Base-by-base conservation (phyloP, 2,329 filamentous ascomycete species). In the Aspergillus phoenicis region DNA sequence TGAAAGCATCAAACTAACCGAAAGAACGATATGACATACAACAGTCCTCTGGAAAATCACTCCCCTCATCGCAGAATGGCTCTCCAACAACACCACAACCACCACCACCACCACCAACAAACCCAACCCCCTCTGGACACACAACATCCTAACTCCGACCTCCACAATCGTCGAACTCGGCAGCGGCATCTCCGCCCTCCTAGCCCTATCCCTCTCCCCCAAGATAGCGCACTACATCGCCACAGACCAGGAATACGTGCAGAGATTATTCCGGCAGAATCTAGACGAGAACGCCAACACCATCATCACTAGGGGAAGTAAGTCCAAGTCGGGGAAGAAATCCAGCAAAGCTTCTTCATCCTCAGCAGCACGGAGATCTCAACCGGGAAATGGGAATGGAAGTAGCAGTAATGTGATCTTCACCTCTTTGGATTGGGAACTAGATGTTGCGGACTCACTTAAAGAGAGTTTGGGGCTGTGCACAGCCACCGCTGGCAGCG, bases 11-110 rank as follows among this genome's bases (percentile, higher is more conserved):
- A 20, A 20, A 20, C 20, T 20, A 20, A 20, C 20, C 20, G 2
- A 20, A 20, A 20, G 20, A n/a, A 54, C 49, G 26, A 59, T 11
- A 26, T 33, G 30, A 22, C 51, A 28, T 30, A 10, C 13, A 17
- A 51, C 60, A 90, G 93, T 97, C 17, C 82, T 98, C 8, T 99
- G 95, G 95, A 93, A 91, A 76, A 89, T 97, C 67, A 94, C 92
- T 0, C 92, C 93, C 8, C 81, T 87, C 48, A 88, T 98, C 71
- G 91, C 93, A 22, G 81, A 86, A 65, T 98, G 92, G 92, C 83
- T 98, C 49, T 82, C 87, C 36, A 82, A 83, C 4, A 56, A 61
- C 3, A 60, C 64, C 13, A n/a, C 22, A 5, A 43, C 39, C n/a
- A 43, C 39, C 8, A 45, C 11, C 3, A 28, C 5, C 8, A 30